Conservation (phyloP, 345 rosid genomes). For the Corchorus olitorius region DNA sequence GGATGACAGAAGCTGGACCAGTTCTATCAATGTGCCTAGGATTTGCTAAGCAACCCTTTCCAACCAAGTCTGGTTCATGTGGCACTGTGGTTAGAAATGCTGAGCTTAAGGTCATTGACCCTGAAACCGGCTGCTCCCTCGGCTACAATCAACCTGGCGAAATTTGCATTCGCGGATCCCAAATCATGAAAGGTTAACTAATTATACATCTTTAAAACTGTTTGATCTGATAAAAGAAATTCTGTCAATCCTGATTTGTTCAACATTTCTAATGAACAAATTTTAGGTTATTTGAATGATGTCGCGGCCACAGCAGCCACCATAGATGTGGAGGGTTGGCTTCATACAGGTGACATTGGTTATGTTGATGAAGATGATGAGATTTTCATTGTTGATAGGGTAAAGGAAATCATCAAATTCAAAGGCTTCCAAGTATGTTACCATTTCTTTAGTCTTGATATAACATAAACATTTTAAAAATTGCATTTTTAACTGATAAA, state of each 20-base stretch:
- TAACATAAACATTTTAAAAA: neutral
- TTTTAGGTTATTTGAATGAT: constrained; percentile 71
- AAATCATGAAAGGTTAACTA: constrained; percentile 80
- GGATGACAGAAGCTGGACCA: constrained; percentile 99
- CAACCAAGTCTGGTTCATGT: constrained; percentile 86
- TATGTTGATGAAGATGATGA: constrained; percentile 83
- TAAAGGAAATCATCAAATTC: constrained; percentile 89
- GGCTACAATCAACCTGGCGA: constrained; percentile 81
- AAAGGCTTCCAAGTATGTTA: constrained; percentile 79
- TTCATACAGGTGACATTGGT: constrained; percentile 92
- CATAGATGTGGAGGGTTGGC: constrained; percentile 85
- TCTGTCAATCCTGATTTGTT: neutral
- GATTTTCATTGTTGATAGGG: constrained; percentile 79
- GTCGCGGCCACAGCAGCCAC: constrained; percentile 63
- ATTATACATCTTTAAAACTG: neutral
- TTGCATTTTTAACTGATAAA: neutral
- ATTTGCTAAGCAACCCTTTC: constrained; percentile 86
- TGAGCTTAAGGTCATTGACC: constrained; percentile 83
- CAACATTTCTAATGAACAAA: neutral
- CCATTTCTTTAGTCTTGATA: neutral
- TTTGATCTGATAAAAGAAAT: neutral
- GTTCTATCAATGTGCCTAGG: constrained; percentile 86
- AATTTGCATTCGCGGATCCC: constrained; percentile 88
- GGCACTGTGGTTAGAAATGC: constrained; percentile 94
- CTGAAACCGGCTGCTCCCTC: constrained; percentile 69